These are phyloP conservation scores for Strobilomyces confusus DNA, from an alignment of 768 basidiomycete genomes.

Conservation along the genomic window DNA sequence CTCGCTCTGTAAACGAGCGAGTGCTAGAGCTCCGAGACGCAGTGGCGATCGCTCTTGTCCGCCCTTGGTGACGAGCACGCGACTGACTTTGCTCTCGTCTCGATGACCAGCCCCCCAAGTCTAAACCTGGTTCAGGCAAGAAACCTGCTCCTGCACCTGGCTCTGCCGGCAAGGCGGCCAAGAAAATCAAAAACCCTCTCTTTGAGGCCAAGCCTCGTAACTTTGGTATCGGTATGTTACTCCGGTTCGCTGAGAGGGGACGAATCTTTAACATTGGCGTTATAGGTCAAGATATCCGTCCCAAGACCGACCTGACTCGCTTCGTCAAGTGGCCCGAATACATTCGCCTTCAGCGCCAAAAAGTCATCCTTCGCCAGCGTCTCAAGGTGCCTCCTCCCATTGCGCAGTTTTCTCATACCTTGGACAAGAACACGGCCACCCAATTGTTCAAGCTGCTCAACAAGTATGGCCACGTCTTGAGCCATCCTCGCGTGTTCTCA, in stretches of 20 bases:
- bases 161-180: conserved; percentile 70
- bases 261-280: neutral
- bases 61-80: conserved; percentile 21
- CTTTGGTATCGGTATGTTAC: conserved; percentile 86
- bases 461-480: conserved; percentile 47
- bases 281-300: conserved; percentile 90
- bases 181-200: conserved; percentile 89
- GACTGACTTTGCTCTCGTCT: conserved; percentile 60
- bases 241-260: neutral
- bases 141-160: conserved; percentile 85
- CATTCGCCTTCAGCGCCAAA: conserved; percentile 95
- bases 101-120: conserved; percentile 87
- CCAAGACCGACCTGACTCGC: conserved; percentile 85
- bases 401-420: conserved; percentile 93
- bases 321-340: conserved; percentile 99
- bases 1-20: conserved; percentile 27
- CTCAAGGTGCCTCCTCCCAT: conserved; percentile 98
- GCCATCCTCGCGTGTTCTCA: neutral
- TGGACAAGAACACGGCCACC: conserved; percentile 99
- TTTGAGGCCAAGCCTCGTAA: conserved; percentile 89
- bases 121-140: conserved; percentile 67
- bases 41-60: conserved; percentile 22
- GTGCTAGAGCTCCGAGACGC: conserved; percentile 55
- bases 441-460: conserved; percentile 97
- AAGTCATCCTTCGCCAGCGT: conserved; percentile 96